A percentile compares a stretch with the other conserved stretches of the same genome.
phyloP scores from a whole-genome alignment of 495 filamentous ascomycete species.

The Rhypophila decipiens region DNA sequence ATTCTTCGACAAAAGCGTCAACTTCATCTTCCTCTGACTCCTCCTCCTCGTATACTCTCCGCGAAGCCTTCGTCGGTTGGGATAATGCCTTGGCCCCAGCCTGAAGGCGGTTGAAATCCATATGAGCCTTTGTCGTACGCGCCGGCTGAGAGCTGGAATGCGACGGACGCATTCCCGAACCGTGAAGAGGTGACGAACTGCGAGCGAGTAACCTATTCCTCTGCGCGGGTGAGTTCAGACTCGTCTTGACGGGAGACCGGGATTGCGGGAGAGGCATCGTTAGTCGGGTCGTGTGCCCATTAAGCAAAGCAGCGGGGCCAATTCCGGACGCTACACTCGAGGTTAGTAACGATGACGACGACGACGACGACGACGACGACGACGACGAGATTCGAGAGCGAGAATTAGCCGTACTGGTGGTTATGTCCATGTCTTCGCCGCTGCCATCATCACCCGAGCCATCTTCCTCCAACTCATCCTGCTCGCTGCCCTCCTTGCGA shows the following conservation, averaged over 20 bases:
- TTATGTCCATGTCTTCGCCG: conserved; percentile 39
- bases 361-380: not conserved
- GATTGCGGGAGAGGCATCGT: conserved; percentile 42
- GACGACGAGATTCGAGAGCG: not conserved
- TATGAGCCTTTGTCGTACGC: conserved; percentile 20
- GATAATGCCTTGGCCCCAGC: conserved; percentile 16
- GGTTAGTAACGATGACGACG: not conserved
- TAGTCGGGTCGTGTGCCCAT: conserved; percentile 27
- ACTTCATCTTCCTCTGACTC: conserved; percentile 15
- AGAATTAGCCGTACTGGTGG: conserved; percentile 26
- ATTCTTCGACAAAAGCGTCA: conserved; percentile 24
- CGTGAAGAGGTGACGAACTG: conserved; percentile 36
- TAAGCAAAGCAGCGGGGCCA: conserved; percentile 24
- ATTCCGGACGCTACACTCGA: conserved; percentile 3
- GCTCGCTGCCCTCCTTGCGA: conserved; percentile 21
- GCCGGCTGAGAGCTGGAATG: conserved; percentile 14
- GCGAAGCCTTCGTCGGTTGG: conserved; percentile 15
- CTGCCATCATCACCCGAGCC: conserved; percentile 17
- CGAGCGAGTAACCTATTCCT: conserved; percentile 39
- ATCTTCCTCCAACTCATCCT: conserved; percentile 8
- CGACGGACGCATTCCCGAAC: conserved; percentile 17
- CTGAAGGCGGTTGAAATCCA: conserved; percentile 33
- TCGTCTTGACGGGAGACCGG: conserved; percentile 50
- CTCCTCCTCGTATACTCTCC: conserved; percentile 2
- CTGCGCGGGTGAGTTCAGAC: conserved; percentile 50